phyloP scores from a whole-genome alignment of 108 stramenopile genomes.

The Cyclotella choctawhatcheeana region DNA sequence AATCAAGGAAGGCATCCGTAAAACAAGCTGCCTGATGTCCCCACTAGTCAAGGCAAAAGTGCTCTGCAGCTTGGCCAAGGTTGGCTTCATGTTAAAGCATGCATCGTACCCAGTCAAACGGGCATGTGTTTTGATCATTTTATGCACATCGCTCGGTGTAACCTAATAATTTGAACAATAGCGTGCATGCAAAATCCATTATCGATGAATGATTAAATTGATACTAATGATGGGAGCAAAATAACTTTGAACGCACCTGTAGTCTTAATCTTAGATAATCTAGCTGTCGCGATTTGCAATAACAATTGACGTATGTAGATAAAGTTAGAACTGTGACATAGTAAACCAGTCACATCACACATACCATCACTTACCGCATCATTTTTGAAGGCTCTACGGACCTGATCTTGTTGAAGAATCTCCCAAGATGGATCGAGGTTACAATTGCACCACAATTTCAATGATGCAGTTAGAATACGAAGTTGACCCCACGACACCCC shows the following conservation, averaged over 20 bases:
- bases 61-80: conserved; percentile 48
- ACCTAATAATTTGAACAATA: neutral
- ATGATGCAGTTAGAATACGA: conserved; percentile 31
- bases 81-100: conserved; percentile 31
- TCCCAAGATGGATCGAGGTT: conserved; percentile 61
- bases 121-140: conserved; percentile 55
- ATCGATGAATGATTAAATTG: too few species aligned
- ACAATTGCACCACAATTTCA: conserved; percentile 45
- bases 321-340: too few species aligned
- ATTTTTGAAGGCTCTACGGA: conserved; percentile 36
- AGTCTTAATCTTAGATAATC: too few species aligned
- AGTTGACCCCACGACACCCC: conserved; percentile 55
- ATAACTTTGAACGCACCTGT: too few species aligned
- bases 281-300: too few species aligned
- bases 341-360: neutral
- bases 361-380: conserved; percentile 48
- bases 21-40: conserved; percentile 39
- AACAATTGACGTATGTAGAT: too few species aligned
- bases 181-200: too few species aligned
- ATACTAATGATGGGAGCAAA: too few species aligned
- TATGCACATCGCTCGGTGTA: conserved; percentile 38
- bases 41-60: conserved; percentile 37
- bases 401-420: conserved; percentile 26
- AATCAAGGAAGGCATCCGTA: conserved; percentile 56
- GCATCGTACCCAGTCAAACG: conserved; percentile 51